These are phyloP conservation scores for Russula griseocarnosa DNA, from an alignment of 768 basidiomycete genomes.

Conservation along the genomic window DNA sequence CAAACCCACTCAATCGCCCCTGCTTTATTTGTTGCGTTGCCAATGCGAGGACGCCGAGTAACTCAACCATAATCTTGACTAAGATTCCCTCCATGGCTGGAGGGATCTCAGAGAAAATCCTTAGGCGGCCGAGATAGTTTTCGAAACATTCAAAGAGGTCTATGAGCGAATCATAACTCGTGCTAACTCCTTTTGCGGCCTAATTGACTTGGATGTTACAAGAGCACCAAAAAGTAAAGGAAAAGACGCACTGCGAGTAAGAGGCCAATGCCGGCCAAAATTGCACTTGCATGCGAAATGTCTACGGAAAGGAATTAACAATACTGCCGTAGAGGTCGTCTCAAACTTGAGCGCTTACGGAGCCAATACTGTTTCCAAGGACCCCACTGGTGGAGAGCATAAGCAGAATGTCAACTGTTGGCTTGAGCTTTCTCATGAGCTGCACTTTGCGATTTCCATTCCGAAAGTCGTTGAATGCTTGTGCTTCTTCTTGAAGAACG, in stretches of 20 bases:
- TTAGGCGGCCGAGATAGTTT: background rate
- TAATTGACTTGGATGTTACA: background rate
- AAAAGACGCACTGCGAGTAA: constrained; percentile 1
- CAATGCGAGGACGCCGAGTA: constrained; percentile 4
- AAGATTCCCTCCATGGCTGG: background rate
- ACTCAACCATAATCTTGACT: constrained; percentile 9
- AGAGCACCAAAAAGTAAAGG: too few relatives aligned
- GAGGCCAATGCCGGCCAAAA: constrained; percentile 7
- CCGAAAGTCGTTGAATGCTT: constrained; percentile 5
- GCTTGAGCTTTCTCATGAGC: constrained; percentile 1
- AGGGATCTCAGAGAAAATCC: background rate
- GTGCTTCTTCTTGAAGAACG: background rate
- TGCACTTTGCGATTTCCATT: background rate
- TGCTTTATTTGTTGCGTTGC: constrained; percentile 11
- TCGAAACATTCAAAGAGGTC: constrained; percentile 6
- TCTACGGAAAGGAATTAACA: background rate
- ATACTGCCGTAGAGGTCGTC: too few relatives aligned
- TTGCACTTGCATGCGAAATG: constrained; percentile 1
- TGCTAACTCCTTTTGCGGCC: constrained; percentile 2
- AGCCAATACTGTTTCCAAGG: background rate
- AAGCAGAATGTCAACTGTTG: background rate
- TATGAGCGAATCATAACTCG: background rate
- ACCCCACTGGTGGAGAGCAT: background rate
- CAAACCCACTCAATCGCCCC: constrained; percentile 7
- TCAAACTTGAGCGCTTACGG: background rate